phyloP scores from a whole-genome alignment of 192 early-diverging fungal species.

The Spizellomyces punctatus region DNA sequence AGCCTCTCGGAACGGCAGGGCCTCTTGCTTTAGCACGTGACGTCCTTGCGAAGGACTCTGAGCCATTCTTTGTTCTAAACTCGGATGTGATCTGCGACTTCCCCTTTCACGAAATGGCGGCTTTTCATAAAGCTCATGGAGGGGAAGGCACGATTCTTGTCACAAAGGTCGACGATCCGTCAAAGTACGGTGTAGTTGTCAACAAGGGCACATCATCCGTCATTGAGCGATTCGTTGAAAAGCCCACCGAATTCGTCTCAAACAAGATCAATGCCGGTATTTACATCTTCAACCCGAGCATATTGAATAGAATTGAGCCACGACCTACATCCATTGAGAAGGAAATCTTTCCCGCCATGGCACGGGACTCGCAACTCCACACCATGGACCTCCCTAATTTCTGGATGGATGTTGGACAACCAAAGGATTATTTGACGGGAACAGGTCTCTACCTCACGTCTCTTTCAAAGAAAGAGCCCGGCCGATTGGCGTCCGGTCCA shows the following conservation, averaged over 20 bases:
- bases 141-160: constrained; percentile 94
- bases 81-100: constrained; percentile 99
- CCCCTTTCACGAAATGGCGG: constrained; percentile 86
- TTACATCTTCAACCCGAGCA: constrained; percentile 93
- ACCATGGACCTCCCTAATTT: constrained; percentile 92
- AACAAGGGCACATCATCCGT: constrained; percentile 68
- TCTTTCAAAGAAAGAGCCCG: constrained; percentile 75
- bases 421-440: constrained; percentile 96
- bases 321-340: constrained; percentile 98
- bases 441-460: constrained; percentile 90
- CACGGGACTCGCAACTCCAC: constrained; percentile 83
- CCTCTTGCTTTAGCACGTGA: constrained; percentile 93
- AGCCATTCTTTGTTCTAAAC: constrained; percentile 98
- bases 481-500: constrained; percentile 67
- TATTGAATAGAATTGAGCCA: constrained; percentile 86
- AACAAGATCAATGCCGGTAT: constrained; percentile 99
- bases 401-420: constrained; percentile 99
- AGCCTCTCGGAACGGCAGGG: constrained; percentile 93
- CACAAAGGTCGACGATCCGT: constrained; percentile 96
- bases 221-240: constrained; percentile 97
- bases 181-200: constrained; percentile 99
- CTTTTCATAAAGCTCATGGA: constrained; percentile 91
- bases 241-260: constrained; percentile 91
- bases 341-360: constrained; percentile 95
- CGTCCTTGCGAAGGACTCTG: constrained; percentile 83